Base-by-base conservation (phyloP, 768 basidiomycete species). In the Amanita pallidorosea region DNA sequence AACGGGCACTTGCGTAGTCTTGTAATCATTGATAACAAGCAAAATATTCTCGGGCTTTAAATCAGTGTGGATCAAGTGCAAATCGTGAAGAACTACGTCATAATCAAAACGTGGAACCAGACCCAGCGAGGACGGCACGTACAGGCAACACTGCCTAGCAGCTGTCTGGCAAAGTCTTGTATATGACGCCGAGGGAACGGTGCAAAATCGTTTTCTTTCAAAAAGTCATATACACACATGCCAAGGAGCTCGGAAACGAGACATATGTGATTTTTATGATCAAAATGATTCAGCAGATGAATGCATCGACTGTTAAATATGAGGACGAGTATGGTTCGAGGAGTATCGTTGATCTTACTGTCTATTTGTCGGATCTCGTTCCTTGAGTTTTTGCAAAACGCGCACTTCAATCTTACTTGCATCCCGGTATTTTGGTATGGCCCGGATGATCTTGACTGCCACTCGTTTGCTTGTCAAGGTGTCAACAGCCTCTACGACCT, bases 1-100 rank as follows among this genome's bases (percentile, higher is more conserved):
- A 41, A 79, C 71, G 35, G 77, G 68, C 37, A 88, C 70, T 52
- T 77, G 71, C 12, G 79, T 70, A 27, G 75, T 70, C 58, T 74
- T 77, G 67, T 79, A 86, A 54, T 85, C 81, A 60, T 89, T 94
- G 63, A 83, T 78, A 17, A 95, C 93, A 47, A 99, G 80, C 22
- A 99, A 75, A 48, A 99, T 98, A 65, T 98, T 98, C 73, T 99
- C 96, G 29, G 96, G 96, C 68, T 99, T 99, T 48, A 99, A 78
- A 73, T 99, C 96, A 34, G 96, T 99, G 67, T 99, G 96, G 55
- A 98, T 86, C 54, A 98, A 74, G 60, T 85, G 83, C 43, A 93
- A 75, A 55, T 88, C 81, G 61, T 99, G 96, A 34, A 96, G 70
- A 70, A 96, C 95, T 98, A 51, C 29, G 53, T 11, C 33, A 47